phyloP scores from a whole-genome alignment of 306 rosid genomes.

The Mucuna pruriens region DNA sequence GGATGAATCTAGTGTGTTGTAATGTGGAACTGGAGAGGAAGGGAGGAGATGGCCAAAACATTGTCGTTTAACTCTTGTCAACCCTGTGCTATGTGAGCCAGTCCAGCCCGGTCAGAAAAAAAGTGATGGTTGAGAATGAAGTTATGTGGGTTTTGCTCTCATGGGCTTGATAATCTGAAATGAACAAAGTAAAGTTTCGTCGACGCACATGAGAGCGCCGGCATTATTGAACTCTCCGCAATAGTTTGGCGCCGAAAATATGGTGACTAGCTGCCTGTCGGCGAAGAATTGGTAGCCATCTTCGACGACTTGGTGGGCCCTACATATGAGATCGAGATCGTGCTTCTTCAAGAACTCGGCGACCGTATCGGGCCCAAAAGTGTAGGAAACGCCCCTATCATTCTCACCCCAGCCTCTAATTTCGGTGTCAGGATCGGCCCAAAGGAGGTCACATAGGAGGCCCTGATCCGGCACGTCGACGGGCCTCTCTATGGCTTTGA shows the following conservation, averaged over 20 bases:
- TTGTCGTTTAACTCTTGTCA: too few species aligned
- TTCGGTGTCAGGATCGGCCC: conserved; percentile 86
- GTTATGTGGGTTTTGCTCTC: conserved; percentile 38
- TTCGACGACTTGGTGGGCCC: conserved; percentile 97
- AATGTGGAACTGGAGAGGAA: too few species aligned
- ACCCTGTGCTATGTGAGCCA: too few species aligned
- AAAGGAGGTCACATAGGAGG: conserved; percentile 81
- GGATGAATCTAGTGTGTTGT: too few species aligned
- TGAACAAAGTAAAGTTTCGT: conserved; percentile 78
- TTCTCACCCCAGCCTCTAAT: conserved; percentile 90
- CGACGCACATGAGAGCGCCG: conserved; percentile 88
- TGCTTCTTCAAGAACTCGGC: conserved; percentile 81
- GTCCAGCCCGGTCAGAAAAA: too few species aligned
- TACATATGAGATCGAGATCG: conserved; percentile 81
- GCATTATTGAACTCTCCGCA: conserved; percentile 97
- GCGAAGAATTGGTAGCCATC: conserved; percentile 96
- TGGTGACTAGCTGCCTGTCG: conserved; percentile 82
- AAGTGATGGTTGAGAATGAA: too few species aligned
- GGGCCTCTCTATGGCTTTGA: conserved; percentile 75
- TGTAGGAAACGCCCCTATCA: conserved; percentile 90
- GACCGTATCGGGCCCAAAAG: conserved; percentile 83
- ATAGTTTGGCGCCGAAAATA: conserved; percentile 92
- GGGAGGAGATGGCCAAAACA: too few species aligned
- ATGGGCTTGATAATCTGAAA: conserved; percentile 88
- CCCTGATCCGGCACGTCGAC: conserved; percentile 93